Evolutionary conservation across 192 early-diverging fungal species (phyloP).

Genomic region (Rhizophagus prolifer): DNA sequence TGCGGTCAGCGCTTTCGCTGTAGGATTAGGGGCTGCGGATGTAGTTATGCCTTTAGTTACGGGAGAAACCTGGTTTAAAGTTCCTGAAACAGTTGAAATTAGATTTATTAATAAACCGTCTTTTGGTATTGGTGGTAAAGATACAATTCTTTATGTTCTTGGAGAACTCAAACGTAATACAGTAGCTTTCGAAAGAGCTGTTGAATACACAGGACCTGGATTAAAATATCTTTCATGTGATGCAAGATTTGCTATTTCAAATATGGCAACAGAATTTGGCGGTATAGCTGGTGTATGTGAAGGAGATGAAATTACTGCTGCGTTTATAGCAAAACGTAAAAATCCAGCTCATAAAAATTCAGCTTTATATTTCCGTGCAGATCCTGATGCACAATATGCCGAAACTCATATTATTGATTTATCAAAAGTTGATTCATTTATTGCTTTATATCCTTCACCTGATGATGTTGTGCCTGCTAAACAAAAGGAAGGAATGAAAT

Average conservation of each 20-base stretch:
- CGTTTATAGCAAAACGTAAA: conserved; percentile 72
- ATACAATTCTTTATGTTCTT: conserved; percentile 76
- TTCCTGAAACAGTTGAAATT: conserved; percentile 79
- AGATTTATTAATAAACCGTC: conserved; percentile 67
- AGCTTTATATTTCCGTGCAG: conserved; percentile 73
- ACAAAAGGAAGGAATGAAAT: conserved; percentile 58
- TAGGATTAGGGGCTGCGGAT: conserved; percentile 80
- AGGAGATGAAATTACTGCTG: conserved; percentile 71
- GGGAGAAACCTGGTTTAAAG: conserved; percentile 81
- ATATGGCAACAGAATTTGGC: conserved; percentile 87
- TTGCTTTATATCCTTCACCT: conserved; percentile 73
- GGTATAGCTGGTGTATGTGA: conserved; percentile 83
- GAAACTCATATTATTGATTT: conserved; percentile 77
- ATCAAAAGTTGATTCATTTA: conserved; percentile 63
- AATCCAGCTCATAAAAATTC: conserved; percentile 66
- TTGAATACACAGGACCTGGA: conserved; percentile 75
- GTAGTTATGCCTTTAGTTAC: conserved; percentile 83
- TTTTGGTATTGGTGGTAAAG: conserved; percentile 84
- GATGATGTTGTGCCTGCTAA: conserved; percentile 72
- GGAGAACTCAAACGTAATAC: conserved; percentile 84
- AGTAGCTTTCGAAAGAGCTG: conserved; percentile 76
- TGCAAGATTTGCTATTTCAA: conserved; percentile 77
- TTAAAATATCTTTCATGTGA: conserved; percentile 80
- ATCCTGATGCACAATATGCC: conserved; percentile 73
- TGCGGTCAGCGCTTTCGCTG: conserved; percentile 74